phyloP scores from a whole-genome alignment of 2,329 filamentous ascomycete genomes.

The Sporothrix mexicana region DNA sequence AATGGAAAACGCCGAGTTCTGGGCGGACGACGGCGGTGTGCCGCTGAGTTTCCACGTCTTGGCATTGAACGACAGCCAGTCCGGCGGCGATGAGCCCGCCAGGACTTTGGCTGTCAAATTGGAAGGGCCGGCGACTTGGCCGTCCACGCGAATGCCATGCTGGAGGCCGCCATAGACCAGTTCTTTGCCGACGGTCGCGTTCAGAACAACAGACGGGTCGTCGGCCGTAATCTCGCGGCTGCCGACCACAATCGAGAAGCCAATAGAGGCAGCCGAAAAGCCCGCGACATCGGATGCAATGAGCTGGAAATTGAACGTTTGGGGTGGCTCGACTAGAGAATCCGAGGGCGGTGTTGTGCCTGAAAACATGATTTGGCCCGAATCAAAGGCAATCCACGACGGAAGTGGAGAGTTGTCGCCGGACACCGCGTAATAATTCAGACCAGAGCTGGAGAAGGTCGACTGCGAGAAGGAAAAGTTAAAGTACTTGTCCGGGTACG shows the following conservation, averaged over 20 bases:
- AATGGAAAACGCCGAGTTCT: slow-evolving; percentile 67
- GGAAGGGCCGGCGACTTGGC: slow-evolving; percentile 51
- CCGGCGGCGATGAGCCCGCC: slow-evolving; percentile 60
- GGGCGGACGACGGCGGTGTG: slow-evolving; percentile 63
- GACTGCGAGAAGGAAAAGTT: slow-evolving; percentile 58
- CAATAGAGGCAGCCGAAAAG: slow-evolving; percentile 69
- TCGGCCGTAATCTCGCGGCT: slow-evolving; percentile 71
- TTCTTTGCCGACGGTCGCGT: slow-evolving; percentile 58
- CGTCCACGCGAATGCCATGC: slow-evolving; percentile 63
- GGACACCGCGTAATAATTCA: slow-evolving; percentile 79
- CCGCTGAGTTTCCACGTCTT: slow-evolving; percentile 68
- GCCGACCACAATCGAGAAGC: slow-evolving; percentile 75
- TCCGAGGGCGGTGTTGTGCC: slow-evolving; percentile 71
- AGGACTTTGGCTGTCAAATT: slow-evolving; percentile 53
- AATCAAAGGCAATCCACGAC: slow-evolving; percentile 81
- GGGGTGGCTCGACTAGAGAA: slow-evolving; percentile 68
- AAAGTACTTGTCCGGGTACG: slow-evolving; percentile 60
- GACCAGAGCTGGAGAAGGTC: slow-evolving; percentile 66
- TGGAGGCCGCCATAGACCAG: slow-evolving; percentile 61
- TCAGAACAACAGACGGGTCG: slow-evolving; percentile 61
- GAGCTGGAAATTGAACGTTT: slow-evolving; percentile 73
- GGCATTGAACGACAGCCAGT: slow-evolving; percentile 72
- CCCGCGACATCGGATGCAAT: slow-evolving; percentile 81
- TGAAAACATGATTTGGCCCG: slow-evolving; percentile 66
- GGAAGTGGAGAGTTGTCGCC: slow-evolving; percentile 81